These are phyloP conservation scores for Ophiocordyceps robertsii DNA, from an alignment of 2,329 filamentous ascomycete species.

Conservation along the genomic window DNA sequence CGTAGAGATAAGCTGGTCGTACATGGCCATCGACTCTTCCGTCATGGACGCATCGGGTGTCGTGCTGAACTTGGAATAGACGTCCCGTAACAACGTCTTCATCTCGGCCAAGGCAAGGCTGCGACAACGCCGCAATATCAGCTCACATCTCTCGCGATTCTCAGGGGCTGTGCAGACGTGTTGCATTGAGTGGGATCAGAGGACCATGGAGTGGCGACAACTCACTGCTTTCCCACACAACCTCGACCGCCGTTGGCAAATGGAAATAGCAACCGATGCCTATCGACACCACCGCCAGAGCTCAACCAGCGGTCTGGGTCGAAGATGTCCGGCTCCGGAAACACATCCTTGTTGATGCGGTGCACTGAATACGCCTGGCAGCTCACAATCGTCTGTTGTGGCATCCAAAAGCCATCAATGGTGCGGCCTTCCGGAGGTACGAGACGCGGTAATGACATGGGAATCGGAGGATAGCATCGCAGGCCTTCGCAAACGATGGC, in stretches of 20 bases:
- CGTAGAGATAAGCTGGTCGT: constrained; percentile 55
- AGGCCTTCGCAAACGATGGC: constrained; percentile 50
- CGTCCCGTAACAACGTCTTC: constrained; percentile 48
- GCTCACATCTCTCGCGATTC: not conserved
- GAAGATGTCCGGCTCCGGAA: constrained; percentile 65
- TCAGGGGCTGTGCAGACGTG: not conserved
- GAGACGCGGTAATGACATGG: constrained; percentile 51
- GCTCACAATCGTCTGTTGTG: constrained; percentile 41
- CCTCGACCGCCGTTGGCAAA: constrained; percentile 53
- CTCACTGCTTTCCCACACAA: constrained; percentile 55
- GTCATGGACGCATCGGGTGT: constrained; percentile 39
- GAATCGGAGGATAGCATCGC: constrained; percentile 49
- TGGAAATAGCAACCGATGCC: constrained; percentile 48
- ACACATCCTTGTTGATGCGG: constrained; percentile 49
- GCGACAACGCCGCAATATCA: not conserved
- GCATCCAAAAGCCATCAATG: constrained; percentile 42
- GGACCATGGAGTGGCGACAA: constrained; percentile 8
- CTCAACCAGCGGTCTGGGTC: constrained; percentile 75
- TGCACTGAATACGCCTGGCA: constrained; percentile 49
- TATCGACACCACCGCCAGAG: constrained; percentile 58
- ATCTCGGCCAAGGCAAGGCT: constrained; percentile 52
- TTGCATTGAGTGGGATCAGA: not conserved
- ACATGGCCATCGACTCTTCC: constrained; percentile 45
- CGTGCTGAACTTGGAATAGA: constrained; percentile 47
- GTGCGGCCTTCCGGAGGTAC: constrained; percentile 39